Evolutionary conservation across 495 filamentous ascomycete species (phyloP), one percentile per base, ranked within the genome.

Genomic region (Aspergillus funiculosus): DNA sequence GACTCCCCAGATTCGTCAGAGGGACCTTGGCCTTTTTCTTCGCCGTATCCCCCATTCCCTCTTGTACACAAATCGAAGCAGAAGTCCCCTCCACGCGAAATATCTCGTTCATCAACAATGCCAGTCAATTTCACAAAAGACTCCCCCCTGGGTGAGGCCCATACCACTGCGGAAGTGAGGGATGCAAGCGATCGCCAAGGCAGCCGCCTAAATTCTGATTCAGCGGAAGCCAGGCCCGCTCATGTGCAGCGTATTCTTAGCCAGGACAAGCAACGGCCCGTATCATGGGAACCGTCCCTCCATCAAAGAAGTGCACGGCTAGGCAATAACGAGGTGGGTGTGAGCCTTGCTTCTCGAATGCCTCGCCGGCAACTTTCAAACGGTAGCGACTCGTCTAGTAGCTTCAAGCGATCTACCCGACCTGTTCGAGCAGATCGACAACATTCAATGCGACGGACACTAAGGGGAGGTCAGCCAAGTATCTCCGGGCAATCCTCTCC

Each of bases 331-430:
- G 48, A 46, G 9, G 29, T 22, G 14, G 34, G 32, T n/a, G 26
- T 26, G 13, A 52, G 45, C 11, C 19, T 36, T 6, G 24, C 20
- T 29, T 18, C 46, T 4, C 29, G 47, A 41, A 51, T 46, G 15
- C 52, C 57, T 8, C 49, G 54, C 17, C 63, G 73, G 3, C 61
- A 52, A 0, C 48, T 55, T 46, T 73, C 72, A 0, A 75, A 76
- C 53, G 79, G 74, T 38, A 82, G 77, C 43, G 79, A 80, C 50
- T 79, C 76, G 5, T 77, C 75, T 6, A 83, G 78, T 56, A 80
- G 77, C 54, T 85, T 83, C 67, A 75, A 69, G 48, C 73, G 74
- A 46, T 54, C 64, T 20, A 60, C 64, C 25, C 54, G 64, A 25
- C 64, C 71, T 24, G 39, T 59, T 20, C 62, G 68, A 13, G 43